Evolutionary conservation across 805 yeast species (phyloP).

Genomic region (Wickerhamomyces alni): DNA sequence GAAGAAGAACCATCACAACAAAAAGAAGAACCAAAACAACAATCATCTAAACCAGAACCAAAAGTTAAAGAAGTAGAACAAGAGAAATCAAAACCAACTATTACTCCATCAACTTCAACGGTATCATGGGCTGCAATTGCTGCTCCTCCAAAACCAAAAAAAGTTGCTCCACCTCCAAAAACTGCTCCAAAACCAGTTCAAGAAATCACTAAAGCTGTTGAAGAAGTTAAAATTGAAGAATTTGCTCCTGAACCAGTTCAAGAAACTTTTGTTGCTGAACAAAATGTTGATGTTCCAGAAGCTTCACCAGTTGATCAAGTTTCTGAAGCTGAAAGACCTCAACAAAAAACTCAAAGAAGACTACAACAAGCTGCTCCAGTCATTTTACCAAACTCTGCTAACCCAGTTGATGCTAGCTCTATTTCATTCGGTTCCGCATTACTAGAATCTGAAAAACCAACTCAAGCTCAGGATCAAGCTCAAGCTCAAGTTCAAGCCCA

Average conservation of each 20-base stretch:
- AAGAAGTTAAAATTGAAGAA: slow-evolving; percentile 14
- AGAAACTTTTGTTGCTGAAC: slow-evolving; percentile 9
- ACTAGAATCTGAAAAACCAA: slow-evolving; percentile 29
- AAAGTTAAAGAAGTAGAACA: slow-evolving; percentile 10
- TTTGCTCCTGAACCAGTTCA: slow-evolving; percentile 12
- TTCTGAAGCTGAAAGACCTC: slow-evolving; percentile 20
- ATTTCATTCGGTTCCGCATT: slow-evolving; percentile 60
- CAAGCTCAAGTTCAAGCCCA: slow-evolving; percentile 15
- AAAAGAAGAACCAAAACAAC: slow-evolving; percentile 10
- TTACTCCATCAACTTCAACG: slow-evolving; percentile 22
- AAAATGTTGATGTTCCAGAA: too few species aligned
- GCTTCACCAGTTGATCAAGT: slow-evolving; percentile 12
- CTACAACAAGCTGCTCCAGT: slow-evolving; percentile 38
- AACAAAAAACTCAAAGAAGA: slow-evolving; percentile 28
- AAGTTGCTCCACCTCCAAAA: slow-evolving; percentile 17
- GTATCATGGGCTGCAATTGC: slow-evolving; percentile 71
- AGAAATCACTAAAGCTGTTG: slow-evolving; percentile 11
- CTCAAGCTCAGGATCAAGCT: slow-evolving; percentile 12
- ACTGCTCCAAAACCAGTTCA: slow-evolving; percentile 29
- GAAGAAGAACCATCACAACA: slow-evolving; percentile 1
- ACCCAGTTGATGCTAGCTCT: slow-evolving; percentile 38
- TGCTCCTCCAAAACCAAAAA: slow-evolving; percentile 36
- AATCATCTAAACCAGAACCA: slow-evolving; percentile 3
- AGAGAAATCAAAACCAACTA: slow-evolving; percentile 12
- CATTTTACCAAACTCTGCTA: slow-evolving; percentile 46